phyloP scores from a whole-genome alignment of 805 yeast genomes.

The Lipomyces spencermartinsiae region DNA sequence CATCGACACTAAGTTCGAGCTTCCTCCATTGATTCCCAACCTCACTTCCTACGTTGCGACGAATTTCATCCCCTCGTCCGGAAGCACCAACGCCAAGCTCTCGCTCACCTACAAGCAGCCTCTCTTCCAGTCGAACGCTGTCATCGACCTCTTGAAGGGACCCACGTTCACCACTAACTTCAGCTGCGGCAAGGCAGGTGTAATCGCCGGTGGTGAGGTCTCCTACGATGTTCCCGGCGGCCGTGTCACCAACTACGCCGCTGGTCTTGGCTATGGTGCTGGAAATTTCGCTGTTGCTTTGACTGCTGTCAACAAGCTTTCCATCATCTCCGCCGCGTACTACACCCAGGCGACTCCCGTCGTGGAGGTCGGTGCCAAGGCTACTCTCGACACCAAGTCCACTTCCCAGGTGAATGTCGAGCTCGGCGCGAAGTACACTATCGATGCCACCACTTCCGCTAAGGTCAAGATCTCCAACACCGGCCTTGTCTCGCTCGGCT shows the following conservation, averaged over 20 bases:
- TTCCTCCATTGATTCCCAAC: constrained; percentile 88
- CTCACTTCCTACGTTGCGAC: constrained; percentile 91
- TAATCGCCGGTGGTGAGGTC: constrained; percentile 95
- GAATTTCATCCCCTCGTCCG: constrained; percentile 80
- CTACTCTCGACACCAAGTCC: constrained; percentile 87
- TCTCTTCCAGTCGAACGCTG: constrained; percentile 90
- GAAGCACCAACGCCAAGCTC: constrained; percentile 82
- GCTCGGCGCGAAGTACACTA: constrained; percentile 91
- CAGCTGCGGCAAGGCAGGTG: constrained; percentile 93
- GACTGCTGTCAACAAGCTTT: constrained; percentile 82
- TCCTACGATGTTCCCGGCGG: constrained; percentile 95
- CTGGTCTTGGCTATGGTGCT: constrained; percentile 91
- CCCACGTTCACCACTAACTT: constrained; percentile 95
- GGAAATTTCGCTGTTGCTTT: constrained; percentile 86
- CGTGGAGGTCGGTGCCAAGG: constrained; percentile 98
- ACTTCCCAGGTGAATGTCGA: constrained; percentile 86
- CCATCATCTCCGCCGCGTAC: constrained; percentile 92
- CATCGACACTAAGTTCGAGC: constrained; percentile 90
- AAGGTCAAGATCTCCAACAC: constrained; percentile 97
- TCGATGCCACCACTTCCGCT: constrained; percentile 86
- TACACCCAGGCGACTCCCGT: constrained; percentile 91
- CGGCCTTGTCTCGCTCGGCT: constrained; percentile 91
- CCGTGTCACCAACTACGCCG: constrained; percentile 89
- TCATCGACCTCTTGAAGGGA: constrained; percentile 93
- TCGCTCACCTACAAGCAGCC: constrained; percentile 92